These are phyloP conservation scores for Raphidocelis subcapitata DNA, from an alignment of 139 green algal genomes.

Conservation along the genomic window DNA sequence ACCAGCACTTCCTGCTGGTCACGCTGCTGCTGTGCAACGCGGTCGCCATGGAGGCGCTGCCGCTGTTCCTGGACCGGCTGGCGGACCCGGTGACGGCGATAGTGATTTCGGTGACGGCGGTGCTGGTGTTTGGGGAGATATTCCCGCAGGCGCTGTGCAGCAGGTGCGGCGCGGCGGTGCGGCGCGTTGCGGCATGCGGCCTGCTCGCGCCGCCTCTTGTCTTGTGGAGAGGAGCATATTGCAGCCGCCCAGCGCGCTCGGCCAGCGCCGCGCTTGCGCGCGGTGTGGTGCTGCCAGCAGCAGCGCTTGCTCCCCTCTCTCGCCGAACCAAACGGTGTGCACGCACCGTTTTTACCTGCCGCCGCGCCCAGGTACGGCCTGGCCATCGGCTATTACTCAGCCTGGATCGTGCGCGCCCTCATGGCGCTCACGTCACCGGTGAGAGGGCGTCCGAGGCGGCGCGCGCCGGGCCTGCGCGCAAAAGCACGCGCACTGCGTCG, in stretches of 20 bases:
- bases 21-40: constrained; percentile 77
- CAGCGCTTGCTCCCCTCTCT: no score
- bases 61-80: constrained; percentile 74
- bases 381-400: constrained; percentile 74
- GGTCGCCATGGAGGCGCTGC: constrained; percentile 61
- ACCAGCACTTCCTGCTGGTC: constrained; percentile 57
- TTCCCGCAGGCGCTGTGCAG: constrained; percentile 85
- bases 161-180: constrained; percentile 64
- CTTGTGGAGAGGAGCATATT: no score
- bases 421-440: constrained; percentile 65
- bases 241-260: no score
- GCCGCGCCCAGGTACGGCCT: constrained; percentile 68
- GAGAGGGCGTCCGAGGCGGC: no score
- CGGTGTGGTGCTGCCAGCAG: no score
- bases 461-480: no score
- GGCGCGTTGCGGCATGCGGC: constrained; percentile 33
- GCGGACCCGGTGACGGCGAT: constrained; percentile 69
- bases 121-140: constrained; percentile 90
- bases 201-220: no score
- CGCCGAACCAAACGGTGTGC: no score
- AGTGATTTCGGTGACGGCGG: constrained; percentile 67
- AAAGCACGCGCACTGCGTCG: no score
- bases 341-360: constrained; percentile 1
- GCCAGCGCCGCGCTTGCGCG: no score
- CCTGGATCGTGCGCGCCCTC: constrained; percentile 76